Evolutionary conservation across 495 filamentous ascomycete species (phyloP).

Genomic region (Neurospora intermedia): DNA sequence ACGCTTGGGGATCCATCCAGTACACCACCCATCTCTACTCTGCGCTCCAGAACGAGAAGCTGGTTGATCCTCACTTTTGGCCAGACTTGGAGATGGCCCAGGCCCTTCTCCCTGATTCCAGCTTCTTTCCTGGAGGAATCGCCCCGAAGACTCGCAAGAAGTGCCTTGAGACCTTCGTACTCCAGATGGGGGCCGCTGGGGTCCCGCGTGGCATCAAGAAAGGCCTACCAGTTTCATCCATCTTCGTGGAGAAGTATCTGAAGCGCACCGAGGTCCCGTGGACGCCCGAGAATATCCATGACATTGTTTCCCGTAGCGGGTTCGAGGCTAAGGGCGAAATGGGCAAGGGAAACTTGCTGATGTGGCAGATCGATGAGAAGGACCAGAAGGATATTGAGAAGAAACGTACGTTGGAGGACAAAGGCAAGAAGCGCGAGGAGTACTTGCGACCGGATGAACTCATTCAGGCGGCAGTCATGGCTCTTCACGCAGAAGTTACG

Average conservation of each 20-base stretch:
- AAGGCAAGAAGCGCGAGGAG: not conserved
- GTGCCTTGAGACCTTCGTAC: slow-evolving; percentile 24
- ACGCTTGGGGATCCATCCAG: slow-evolving; percentile 28
- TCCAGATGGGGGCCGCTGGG: slow-evolving; percentile 27
- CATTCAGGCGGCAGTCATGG: slow-evolving; percentile 6
- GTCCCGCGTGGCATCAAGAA: slow-evolving; percentile 17
- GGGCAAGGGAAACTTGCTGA: not conserved
- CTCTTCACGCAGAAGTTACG: slow-evolving; percentile 18
- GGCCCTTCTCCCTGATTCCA: slow-evolving; percentile 10
- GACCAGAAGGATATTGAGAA: not conserved
- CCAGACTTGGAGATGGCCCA: slow-evolving; percentile 26
- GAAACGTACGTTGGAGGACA: not conserved
- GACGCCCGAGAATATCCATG: slow-evolving; percentile 17
- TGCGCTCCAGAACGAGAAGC: slow-evolving; percentile 17
- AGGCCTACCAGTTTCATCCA: slow-evolving; percentile 16
- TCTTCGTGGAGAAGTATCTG: slow-evolving; percentile 22
- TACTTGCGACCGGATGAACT: slow-evolving; percentile 7
- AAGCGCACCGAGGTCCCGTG: slow-evolving; percentile 13
- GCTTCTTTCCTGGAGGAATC: slow-evolving; percentile 22
- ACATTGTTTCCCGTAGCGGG: slow-evolving; percentile 17
- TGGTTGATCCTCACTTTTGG: slow-evolving; percentile 16
- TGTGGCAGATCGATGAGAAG: not conserved
- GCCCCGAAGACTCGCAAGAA: slow-evolving; percentile 14
- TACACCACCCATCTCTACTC: slow-evolving; percentile 29
- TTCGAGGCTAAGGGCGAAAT: slow-evolving; percentile 2